phyloP scores from a whole-genome alignment of 805 yeast genomes.

The Candida adriatica region DNA sequence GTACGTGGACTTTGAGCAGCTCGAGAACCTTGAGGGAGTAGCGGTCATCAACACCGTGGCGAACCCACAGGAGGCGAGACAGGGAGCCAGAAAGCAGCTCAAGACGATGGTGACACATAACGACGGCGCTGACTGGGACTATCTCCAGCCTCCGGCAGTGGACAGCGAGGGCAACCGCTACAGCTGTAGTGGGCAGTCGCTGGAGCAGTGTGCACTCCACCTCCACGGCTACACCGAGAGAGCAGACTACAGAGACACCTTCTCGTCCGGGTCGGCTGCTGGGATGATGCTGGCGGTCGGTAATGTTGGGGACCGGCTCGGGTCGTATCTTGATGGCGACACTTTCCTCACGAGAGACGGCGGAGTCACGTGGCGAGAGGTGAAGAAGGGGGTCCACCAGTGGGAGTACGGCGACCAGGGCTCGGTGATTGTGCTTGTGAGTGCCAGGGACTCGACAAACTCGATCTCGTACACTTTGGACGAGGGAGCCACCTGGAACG shows the following conservation, averaged over 20 bases:
- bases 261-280: constrained; percentile 79
- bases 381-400: constrained; percentile 64
- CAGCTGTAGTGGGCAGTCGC: constrained; percentile 41
- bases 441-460: constrained; percentile 50
- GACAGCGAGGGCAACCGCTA: constrained; percentile 57
- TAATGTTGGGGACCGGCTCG: constrained; percentile 60
- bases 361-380: constrained; percentile 81
- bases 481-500: constrained; percentile 73
- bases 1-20: constrained; percentile 82
- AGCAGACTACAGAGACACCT: constrained; percentile 74
- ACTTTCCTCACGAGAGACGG: constrained; percentile 83
- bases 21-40: constrained; percentile 81
- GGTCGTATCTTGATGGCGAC: constrained; percentile 43
- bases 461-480: constrained; percentile 61
- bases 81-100: constrained; percentile 46
- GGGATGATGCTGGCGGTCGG: constrained; percentile 88
- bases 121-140: constrained; percentile 88
- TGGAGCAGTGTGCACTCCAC: constrained; percentile 69
- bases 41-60: constrained; percentile 64
- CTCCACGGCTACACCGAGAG: constrained; percentile 91
- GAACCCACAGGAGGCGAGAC: constrained; percentile 40
- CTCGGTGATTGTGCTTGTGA: constrained; percentile 68
- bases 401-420: constrained; percentile 99
- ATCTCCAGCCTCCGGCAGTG: constrained; percentile 56
- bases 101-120: constrained; percentile 74